A percentile compares a stretch with the other conserved stretches of the same genome.
Conservation (phyloP, 352 stramenopile species). For the Pythium biforme region DNA sequence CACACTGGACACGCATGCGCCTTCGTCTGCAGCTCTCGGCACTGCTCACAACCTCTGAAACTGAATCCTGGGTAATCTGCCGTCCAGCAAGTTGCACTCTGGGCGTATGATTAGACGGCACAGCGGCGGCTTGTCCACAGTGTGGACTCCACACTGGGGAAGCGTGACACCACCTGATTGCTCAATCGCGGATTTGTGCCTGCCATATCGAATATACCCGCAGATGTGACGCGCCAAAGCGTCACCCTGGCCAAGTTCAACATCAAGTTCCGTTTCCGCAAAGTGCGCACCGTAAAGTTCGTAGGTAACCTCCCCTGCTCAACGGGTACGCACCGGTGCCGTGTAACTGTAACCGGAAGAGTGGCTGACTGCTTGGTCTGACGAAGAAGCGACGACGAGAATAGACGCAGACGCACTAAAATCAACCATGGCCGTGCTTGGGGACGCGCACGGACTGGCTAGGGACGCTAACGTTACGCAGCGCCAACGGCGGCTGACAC, state of each 20-base stretch:
- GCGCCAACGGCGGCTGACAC: background rate
- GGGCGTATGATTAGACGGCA: conserved; percentile 23
- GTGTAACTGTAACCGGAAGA: conserved; percentile 14
- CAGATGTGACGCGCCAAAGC: conserved; percentile 2
- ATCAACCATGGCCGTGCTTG: conserved; percentile 14
- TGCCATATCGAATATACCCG: conserved; percentile 6
- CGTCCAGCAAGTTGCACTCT: conserved; percentile 1
- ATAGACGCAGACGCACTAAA: background rate
- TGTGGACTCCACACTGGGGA: too few relatives aligned
- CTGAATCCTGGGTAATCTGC: conserved; percentile 13
- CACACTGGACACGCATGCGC: background rate
- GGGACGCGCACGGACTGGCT: conserved; percentile 4
- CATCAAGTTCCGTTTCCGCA: conserved; percentile 5
- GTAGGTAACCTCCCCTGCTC: background rate
- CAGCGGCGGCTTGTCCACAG: background rate
- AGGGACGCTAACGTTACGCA: background rate
- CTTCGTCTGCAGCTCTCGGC: conserved; percentile 13
- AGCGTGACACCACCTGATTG: conserved; percentile 2
- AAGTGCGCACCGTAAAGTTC: conserved; percentile 14
- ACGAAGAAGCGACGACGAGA: conserved; percentile 4
- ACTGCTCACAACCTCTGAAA: conserved; percentile 15
- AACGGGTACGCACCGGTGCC: background rate
- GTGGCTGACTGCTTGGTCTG: background rate
- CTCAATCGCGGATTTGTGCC: conserved; percentile 13
- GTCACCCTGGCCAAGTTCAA: conserved; percentile 25